Base-by-base conservation (phyloP, 75 land plant species). In the Picea sitchensis region DNA sequence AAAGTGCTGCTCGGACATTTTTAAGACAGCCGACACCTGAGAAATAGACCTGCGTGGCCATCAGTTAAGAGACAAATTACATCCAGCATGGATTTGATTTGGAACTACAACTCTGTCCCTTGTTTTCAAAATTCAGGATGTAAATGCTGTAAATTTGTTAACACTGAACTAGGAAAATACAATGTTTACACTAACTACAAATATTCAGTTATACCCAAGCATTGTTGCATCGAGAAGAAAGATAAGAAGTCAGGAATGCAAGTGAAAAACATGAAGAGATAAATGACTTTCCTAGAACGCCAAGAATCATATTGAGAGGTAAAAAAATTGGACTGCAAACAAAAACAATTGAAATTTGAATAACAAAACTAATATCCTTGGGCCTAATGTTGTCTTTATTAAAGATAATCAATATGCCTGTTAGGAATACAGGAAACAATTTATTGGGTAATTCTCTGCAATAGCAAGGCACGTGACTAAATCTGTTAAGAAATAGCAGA, bases 11-110 rank as follows among this genome's bases (percentile, higher is more conserved):
- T 51, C 56, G 56, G 12, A 51, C 56, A 51, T 51, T 51, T 51
- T 51, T 51, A 51, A 51, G 56, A 51, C 56, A 51, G 12, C 56
- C 56, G 12, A 51, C 56, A 9, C 56, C 56, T 51, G 56, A 51
- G 56, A 51, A 51, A 51, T 51, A 51, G 56, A 51, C 56, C 56
- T 51, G 86, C 77, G 85, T 58, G 77, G 44, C 74, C 54, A 71
- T 20, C 13, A 41, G 54, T 71, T 41, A 44, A 5, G 23, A 44
- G 44, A 56, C 74, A 38, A 71, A 71, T 71, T 71, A 71, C 74
- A 44, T n/a, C 74, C 15, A 71, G 34, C 8, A 8, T 15, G 71
- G n/a, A 67, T 34, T 14, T 67, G 36, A 36, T 38, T 67, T 32
- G 17, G 5, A 32, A 26, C 31, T 32, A 3, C 36, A 67, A 34